phyloP scores from a whole-genome alignment of 2,329 filamentous ascomycete genomes.

The Fusarium tjaetaba region DNA sequence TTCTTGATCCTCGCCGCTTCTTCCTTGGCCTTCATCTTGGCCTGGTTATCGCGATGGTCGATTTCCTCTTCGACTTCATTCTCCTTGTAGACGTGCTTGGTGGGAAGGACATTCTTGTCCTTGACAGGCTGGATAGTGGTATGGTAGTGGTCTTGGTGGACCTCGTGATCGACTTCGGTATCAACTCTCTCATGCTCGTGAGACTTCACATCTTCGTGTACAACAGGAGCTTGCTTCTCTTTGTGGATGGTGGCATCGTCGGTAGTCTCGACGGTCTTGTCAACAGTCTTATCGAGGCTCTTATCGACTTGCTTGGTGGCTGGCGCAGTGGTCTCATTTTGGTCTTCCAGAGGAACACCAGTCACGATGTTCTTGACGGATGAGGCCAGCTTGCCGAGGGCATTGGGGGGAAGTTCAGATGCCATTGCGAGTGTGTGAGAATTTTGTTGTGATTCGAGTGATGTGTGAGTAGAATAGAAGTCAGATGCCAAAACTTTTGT shows the following conservation, averaged over 20 bases:
- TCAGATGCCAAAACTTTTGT: not conserved
- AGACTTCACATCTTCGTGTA: constrained; percentile 27
- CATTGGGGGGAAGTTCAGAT: not conserved
- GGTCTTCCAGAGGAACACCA: not conserved
- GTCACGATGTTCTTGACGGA: not conserved
- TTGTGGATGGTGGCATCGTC: constrained; percentile 22
- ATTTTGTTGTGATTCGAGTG: not conserved
- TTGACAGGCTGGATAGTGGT: constrained; percentile 27
- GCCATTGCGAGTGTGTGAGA: not conserved
- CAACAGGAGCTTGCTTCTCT: constrained; percentile 15
- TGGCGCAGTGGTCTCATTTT: not conserved
- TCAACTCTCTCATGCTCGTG: constrained; percentile 27
- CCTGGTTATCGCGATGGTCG: constrained; percentile 18
- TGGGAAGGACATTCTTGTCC: constrained; percentile 23
- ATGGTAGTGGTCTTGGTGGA: constrained; percentile 26
- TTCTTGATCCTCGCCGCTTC: constrained; percentile 18
- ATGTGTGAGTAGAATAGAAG: too few relatives aligned
- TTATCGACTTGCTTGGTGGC: not conserved
- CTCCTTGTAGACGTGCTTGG: constrained; percentile 27
- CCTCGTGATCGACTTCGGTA: constrained; percentile 19
- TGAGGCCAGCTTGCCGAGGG: not conserved
- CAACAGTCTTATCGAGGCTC: constrained; percentile 2
- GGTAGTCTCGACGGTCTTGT: constrained; percentile 15
- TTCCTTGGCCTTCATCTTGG: constrained; percentile 17
- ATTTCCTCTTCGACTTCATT: constrained; percentile 22